Evolutionary conservation across 169 alveolate species (phyloP), one percentile per base, ranked within the genome.

Genomic region (Babesia bovis): DNA sequence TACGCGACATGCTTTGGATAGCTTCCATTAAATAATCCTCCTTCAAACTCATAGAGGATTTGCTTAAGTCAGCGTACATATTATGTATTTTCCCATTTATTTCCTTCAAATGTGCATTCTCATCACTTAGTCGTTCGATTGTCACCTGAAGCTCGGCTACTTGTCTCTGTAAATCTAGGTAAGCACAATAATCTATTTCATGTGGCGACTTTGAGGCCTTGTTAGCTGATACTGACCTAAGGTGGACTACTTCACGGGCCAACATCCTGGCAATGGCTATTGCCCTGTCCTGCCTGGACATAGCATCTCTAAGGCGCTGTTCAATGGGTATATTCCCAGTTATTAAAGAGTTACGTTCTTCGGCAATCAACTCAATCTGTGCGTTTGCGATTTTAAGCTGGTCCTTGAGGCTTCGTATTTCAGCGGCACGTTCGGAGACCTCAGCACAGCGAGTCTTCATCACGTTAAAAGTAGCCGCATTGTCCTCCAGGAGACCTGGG

Each of bases 11-110:
- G 9, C 67, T 19, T 23, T 78, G 77, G 3, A 78, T 59, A 17
- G 87, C 72, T 56, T 78, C 87, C 56, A 38, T 30, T 45, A 78
- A 44, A 47, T 26, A 69, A 15, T 57, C 17, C 23, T 60, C 57
- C 77, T 78, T 66, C 42, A 78, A 53, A 17, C 59, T 63, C 40
- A 30, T 68, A 40, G 58, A 12, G 30, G 33, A 41, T 28, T 41
- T 78, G 57, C 82, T 78, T 17, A 78, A 28, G 41, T 78, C 87
- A 21, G 87, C 87, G 36, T 38, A 68, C 87, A 78, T 78, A 41
- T 73, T 68, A 63, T 78, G 87, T 32, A 78, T 58, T 32, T 60
- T 69, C 40, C 68, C 87, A 56, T 78, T 78, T 9, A 68, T 66
- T 10, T 69, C 82, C 70, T 78, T 78, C 44, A 78, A 61, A 57